Conservation (phyloP, 331 rosid genomes). For the Spiraea crenata region DNA sequence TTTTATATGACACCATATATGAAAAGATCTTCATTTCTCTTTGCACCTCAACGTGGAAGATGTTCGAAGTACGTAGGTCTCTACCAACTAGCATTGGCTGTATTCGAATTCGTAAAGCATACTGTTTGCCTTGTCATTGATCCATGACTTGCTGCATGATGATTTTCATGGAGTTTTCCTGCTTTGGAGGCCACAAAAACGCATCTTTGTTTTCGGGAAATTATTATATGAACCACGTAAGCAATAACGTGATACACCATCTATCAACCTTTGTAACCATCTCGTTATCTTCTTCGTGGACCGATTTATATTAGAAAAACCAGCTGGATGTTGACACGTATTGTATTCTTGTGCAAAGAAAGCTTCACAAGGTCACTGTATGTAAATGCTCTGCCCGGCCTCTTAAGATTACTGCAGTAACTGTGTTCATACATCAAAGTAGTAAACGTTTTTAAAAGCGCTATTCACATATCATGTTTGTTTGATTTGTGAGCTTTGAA, state of each 20-base stretch:
- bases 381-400: background rate
- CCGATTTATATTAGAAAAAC: background rate
- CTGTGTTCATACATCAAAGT: background rate
- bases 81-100: background rate
- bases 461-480: background rate
- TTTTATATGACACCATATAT: background rate
- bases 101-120: background rate
- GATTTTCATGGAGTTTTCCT: conserved; percentile 25
- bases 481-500: background rate
- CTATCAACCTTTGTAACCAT: background rate
- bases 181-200: conserved; percentile 23
- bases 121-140: background rate
- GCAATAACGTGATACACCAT: background rate
- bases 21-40: background rate
- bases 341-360: background rate
- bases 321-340: background rate
- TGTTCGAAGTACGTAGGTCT: conserved; percentile 14
- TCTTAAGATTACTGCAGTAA: background rate
- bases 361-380: conserved; percentile 1
- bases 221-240: conserved; percentile 1
- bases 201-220: conserved; percentile 24
- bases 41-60: background rate
- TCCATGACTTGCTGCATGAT: background rate
- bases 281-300: conserved; percentile 4
- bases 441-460: background rate